phyloP scores from a whole-genome alignment of 2,329 filamentous ascomycete genomes.

The Fusarium tuaranense region DNA sequence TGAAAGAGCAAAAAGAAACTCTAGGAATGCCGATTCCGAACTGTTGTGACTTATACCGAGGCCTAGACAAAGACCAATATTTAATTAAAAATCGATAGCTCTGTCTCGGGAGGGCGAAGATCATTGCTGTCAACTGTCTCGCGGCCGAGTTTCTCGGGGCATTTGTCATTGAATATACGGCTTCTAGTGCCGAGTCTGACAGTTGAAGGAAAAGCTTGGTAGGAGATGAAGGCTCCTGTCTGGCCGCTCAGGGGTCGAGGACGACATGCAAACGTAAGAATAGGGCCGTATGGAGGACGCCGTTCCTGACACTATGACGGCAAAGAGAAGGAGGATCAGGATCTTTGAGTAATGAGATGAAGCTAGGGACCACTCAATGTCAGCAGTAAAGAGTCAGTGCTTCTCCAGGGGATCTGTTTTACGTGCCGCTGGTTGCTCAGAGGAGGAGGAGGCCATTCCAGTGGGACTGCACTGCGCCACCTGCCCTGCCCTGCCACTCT shows the following conservation, averaged over 20 bases:
- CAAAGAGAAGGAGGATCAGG: constrained; percentile 1
- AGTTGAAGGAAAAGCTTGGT: background rate
- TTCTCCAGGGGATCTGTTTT: constrained; percentile 1
- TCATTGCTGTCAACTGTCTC: constrained; percentile 18
- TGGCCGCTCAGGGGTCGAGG: background rate
- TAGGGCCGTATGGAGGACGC: constrained; percentile 15
- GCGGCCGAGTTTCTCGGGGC: constrained; percentile 6
- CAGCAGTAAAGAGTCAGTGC: constrained; percentile 12
- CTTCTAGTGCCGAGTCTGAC: background rate
- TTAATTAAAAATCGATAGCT: constrained; percentile 13
- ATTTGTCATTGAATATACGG: constrained; percentile 14
- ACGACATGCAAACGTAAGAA: constrained; percentile 1
- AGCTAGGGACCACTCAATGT: background rate
- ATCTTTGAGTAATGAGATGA: constrained; percentile 2
- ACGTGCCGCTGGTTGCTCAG: background rate
- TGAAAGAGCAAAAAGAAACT: background rate
- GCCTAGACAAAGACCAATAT: background rate
- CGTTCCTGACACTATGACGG: constrained; percentile 24
- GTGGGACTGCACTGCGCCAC: background rate
- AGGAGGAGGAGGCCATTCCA: constrained; percentile 1
- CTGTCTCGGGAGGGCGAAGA: constrained; percentile 19
- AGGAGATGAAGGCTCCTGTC: constrained; percentile 1
- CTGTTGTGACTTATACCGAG: background rate
- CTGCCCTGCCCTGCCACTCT: background rate
- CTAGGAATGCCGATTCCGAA: background rate